Evolutionary conservation across 768 basidiomycete genomes (phyloP).

Genomic region (Hemileccinum rubropunctum): DNA sequence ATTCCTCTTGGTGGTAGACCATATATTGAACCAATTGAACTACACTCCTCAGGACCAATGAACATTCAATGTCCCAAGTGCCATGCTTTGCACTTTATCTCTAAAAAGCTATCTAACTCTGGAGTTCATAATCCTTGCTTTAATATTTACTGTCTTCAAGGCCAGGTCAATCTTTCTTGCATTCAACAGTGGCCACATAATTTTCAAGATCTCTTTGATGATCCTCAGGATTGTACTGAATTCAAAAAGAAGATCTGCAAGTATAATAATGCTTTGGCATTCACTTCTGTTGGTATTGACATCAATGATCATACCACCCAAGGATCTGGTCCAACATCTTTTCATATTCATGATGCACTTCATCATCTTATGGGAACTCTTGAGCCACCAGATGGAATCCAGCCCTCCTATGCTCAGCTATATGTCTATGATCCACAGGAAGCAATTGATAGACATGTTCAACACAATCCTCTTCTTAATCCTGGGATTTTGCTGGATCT

Average conservation of each 20-base stretch:
- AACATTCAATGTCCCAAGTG: constrained; percentile 12
- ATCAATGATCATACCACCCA: background rate
- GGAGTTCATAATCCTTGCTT: constrained; percentile 6
- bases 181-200: constrained; percentile 19
- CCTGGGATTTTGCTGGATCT: constrained; percentile 19
- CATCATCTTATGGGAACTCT: constrained; percentile 37
- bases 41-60: constrained; percentile 3
- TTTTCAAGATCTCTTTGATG: constrained; percentile 12
- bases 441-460: constrained; percentile 28
- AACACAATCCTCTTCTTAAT: constrained; percentile 22
- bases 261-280: constrained; percentile 36
- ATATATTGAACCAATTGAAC: constrained; percentile 12
- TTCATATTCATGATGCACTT: constrained; percentile 35
- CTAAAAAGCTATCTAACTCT: constrained; percentile 8
- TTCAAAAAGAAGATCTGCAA: constrained; percentile 37
- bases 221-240: background rate
- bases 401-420: constrained; percentile 38
- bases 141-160: constrained; percentile 29
- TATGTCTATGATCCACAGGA: constrained; percentile 40
- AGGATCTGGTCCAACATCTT: background rate
- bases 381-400: constrained; percentile 11
- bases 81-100: constrained; percentile 16
- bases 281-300: constrained; percentile 7
- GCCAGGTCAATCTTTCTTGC: constrained; percentile 21
- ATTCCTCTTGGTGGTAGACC: background rate